These are phyloP conservation scores for Aspergillus hiratsukae DNA, from an alignment of 2,329 filamentous ascomycete genomes.

Conservation along the genomic window DNA sequence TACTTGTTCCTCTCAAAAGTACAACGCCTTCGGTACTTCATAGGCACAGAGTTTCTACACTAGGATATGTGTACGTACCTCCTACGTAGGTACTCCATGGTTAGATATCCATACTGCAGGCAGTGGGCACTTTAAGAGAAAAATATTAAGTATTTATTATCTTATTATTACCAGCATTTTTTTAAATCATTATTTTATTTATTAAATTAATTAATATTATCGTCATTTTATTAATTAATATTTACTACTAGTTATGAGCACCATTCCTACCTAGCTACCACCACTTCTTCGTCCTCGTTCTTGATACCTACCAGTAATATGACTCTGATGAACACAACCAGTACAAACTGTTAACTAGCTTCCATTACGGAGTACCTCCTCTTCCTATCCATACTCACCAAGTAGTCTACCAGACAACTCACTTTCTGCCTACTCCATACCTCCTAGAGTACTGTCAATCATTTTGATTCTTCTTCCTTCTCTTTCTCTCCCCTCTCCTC, in stretches of 20 bases:
- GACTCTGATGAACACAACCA: not conserved
- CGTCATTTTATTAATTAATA: too few species aligned
- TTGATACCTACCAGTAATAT: not conserved
- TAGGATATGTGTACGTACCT: not conserved
- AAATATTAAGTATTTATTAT: not conserved
- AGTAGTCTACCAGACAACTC: not conserved
- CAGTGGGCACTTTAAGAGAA: too few species aligned
- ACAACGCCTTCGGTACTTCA: not conserved
- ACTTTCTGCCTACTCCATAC: not conserved
- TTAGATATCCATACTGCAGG: too few species aligned
- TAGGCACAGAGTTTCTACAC: not conserved
- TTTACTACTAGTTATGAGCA: not conserved
- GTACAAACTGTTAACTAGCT: not conserved
- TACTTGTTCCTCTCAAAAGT: constrained; percentile 9
- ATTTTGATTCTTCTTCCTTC: not conserved
- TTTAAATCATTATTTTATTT: constrained; percentile 2
- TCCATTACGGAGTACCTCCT: not conserved
- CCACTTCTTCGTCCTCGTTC: not conserved
- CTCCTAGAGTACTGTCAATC: not conserved
- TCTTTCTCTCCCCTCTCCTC: not conserved
- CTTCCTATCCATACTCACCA: not conserved
- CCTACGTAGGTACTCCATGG: too few species aligned
- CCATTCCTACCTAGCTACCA: not conserved
- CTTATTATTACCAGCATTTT: constrained; percentile 2
- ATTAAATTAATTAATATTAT: constrained; percentile 1